Conservation (phyloP, 371 early-diverging fungal genomes). For the Mortierella sp. region DNA sequence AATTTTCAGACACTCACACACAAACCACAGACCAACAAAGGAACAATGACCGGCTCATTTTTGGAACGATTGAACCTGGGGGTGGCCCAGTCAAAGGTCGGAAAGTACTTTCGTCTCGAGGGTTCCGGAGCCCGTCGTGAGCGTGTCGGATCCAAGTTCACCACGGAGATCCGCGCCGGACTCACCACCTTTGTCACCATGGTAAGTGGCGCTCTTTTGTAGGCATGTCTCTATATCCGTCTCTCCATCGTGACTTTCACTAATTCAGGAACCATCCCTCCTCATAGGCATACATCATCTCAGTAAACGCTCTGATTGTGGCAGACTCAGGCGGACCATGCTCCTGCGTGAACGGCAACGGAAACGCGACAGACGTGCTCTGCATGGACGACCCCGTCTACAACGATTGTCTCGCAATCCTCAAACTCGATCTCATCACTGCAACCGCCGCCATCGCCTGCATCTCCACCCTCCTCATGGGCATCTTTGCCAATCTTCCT, state of each 20-base stretch:
- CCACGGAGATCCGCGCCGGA: constrained; percentile 79
- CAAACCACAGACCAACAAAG: neutral
- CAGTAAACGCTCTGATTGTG: constrained; percentile 81
- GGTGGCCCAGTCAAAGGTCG: constrained; percentile 67
- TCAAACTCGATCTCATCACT: constrained; percentile 81
- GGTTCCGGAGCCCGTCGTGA: constrained; percentile 68
- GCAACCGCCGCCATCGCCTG: constrained; percentile 78
- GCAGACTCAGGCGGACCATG: constrained; percentile 83
- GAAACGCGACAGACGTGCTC: constrained; percentile 60
- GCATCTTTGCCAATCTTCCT: constrained; percentile 81
- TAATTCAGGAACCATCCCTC: constrained; percentile 69
- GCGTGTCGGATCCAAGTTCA: constrained; percentile 71
- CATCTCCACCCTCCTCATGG: constrained; percentile 70
- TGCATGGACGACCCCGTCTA: constrained; percentile 68
- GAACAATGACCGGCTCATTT: constrained; percentile 13
- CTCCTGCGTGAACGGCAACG: constrained; percentile 62
- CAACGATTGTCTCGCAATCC: constrained; percentile 65
- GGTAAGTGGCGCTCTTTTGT: constrained; percentile 33
- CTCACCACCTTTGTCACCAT: constrained; percentile 79
- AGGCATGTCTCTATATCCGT: neutral
- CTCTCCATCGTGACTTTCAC: constrained; percentile 47
- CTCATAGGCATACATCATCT: constrained; percentile 77
- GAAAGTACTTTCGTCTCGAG: constrained; percentile 74
- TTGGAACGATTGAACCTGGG: constrained; percentile 58
- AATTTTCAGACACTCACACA: neutral